Conservation (phyloP, 257 asterid genomes). For the Fraxinus anomala region DNA sequence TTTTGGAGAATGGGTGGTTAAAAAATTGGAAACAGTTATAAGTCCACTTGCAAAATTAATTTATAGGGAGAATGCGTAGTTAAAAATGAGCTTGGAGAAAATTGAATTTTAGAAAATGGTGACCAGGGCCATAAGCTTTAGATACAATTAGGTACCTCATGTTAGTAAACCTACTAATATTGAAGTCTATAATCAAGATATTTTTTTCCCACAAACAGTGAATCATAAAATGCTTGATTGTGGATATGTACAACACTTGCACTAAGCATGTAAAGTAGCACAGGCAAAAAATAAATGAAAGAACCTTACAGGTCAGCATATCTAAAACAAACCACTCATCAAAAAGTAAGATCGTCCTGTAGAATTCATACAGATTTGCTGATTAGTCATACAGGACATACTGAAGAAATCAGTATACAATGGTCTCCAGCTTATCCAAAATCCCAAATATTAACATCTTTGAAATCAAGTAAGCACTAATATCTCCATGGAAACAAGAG, state of each 20-base stretch:
- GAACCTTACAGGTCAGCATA: neutral
- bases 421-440: no score
- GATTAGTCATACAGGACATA: neutral
- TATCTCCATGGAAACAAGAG: neutral
- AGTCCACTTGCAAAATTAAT: no score
- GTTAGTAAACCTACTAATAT: neutral
- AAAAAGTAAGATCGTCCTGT: neutral
- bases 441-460: no score
- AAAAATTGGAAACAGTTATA: no score
- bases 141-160: neutral
- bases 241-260: neutral
- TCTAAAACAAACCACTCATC: neutral
- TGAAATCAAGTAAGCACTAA: neutral
- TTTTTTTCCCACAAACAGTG: neutral
- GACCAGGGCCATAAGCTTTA: neutral
- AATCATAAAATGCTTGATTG: neutral
- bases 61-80: no score
- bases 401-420: neutral
- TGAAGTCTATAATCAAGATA: neutral
- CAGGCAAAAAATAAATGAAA: neutral
- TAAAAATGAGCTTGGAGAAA: no score
- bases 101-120: no score
- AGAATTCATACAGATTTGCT: neutral
- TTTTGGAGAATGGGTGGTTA: no score
- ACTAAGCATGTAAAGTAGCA: neutral